Evolutionary conservation across 139 green algal genomes (phyloP).

Genomic region (Nannochloris sp.): DNA sequence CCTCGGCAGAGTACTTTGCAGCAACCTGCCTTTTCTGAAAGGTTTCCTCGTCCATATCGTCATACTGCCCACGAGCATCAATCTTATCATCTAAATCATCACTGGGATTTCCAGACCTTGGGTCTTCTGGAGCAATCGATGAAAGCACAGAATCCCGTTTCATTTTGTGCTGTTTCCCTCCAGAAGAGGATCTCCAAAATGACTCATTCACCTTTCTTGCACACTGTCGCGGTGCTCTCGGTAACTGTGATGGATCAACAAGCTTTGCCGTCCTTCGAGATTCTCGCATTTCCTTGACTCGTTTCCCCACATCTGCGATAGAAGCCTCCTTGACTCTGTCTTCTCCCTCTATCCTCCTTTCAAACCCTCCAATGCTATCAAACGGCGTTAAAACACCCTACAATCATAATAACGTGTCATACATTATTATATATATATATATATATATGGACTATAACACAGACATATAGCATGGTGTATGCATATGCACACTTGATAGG

Average conservation of each 20-base stretch:
- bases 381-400: constrained; percentile 82
- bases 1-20: constrained; percentile 4
- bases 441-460: too few relatives aligned
- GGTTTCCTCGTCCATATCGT: constrained; percentile 42
- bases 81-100: constrained; percentile 7
- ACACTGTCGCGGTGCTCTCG: constrained; percentile 9
- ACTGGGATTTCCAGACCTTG: too few relatives aligned
- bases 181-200: constrained; percentile 30
- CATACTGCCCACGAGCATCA: constrained; percentile 39
- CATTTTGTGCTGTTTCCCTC: neutral
- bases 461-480: too few relatives aligned
- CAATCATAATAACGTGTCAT: neutral
- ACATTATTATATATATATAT: too few relatives aligned
- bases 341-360: constrained; percentile 36
- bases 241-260: constrained; percentile 44
- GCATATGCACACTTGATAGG: too few relatives aligned
- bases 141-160: too few relatives aligned
- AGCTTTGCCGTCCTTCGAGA: constrained; percentile 23
- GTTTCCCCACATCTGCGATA: constrained; percentile 34
- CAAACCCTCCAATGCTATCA: constrained; percentile 67
- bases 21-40: constrained; percentile 23
- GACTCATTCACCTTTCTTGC: constrained; percentile 31
- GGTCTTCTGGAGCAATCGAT: too few relatives aligned
- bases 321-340: neutral
- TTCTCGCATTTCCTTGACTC: constrained; percentile 21